phyloP scores from a whole-genome alignment of 495 filamentous ascomycete species.

The Penicilliopsis zonata region DNA sequence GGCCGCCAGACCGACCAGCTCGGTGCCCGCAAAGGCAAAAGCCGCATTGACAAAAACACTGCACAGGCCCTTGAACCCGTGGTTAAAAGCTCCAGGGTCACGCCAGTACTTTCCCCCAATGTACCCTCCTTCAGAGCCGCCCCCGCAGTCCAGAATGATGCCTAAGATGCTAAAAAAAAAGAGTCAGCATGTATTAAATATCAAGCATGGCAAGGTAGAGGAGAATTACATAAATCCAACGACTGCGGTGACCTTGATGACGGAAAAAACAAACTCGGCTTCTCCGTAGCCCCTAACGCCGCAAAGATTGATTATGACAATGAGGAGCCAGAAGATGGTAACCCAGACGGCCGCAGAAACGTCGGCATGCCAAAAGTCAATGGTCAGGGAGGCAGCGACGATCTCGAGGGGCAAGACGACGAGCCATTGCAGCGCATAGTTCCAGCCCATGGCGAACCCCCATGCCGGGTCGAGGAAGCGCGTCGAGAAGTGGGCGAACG shows the following conservation, averaged over 20 bases:
- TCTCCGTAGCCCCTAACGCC: constrained; percentile 84
- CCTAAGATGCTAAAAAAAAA: constrained; percentile 75
- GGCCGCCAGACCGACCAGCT: constrained; percentile 84
- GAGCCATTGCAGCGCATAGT: constrained; percentile 94
- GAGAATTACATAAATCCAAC: constrained; percentile 71
- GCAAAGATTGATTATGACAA: constrained; percentile 73
- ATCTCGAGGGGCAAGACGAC: constrained; percentile 82
- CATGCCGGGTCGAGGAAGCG: constrained; percentile 89
- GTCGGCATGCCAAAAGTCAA: constrained; percentile 65
- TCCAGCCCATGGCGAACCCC: constrained; percentile 99
- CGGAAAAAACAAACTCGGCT: constrained; percentile 79
- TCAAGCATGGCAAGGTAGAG: background rate
- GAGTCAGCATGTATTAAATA: background rate
- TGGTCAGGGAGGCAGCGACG: constrained; percentile 79
- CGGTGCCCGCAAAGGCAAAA: constrained; percentile 86
- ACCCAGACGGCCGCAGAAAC: constrained; percentile 72
- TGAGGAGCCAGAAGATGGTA: constrained; percentile 63
- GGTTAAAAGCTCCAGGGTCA: constrained; percentile 77
- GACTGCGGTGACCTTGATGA: constrained; percentile 77
- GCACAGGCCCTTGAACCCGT: constrained; percentile 92
- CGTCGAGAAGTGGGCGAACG: constrained; percentile 86
- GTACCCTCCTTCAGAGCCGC: constrained; percentile 61
- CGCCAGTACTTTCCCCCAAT: constrained; percentile 78
- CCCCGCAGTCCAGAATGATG: constrained; percentile 68
- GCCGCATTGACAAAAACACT: constrained; percentile 87